Percentiles rank a stretch among this genome's conserved stretches.
Evolutionary conservation across 179 eudicot species (phyloP).

Genomic region (Spergularia azorica): DNA sequence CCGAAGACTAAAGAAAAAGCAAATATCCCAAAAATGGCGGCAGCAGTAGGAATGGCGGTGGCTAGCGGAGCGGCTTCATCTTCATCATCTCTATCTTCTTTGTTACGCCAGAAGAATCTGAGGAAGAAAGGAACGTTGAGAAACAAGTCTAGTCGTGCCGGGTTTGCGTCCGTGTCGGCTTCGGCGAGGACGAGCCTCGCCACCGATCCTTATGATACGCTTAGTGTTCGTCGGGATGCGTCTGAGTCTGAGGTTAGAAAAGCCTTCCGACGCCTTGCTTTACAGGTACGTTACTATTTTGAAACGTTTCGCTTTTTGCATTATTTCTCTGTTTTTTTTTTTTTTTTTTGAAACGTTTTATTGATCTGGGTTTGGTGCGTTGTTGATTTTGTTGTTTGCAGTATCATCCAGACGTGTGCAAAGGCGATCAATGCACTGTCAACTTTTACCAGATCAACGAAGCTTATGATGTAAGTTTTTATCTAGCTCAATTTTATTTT

Average conservation of each 20-base stretch:
- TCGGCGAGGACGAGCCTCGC: conserved; percentile 17
- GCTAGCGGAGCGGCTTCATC: conserved; percentile 33
- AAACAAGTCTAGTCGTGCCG: conserved; percentile 16
- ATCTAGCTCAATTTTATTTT: background rate
- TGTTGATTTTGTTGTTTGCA: conserved; percentile 39
- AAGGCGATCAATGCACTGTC: conserved; percentile 57
- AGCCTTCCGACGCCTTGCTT: conserved; percentile 84
- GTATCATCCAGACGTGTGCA: conserved; percentile 97
- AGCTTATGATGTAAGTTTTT: conserved; percentile 73
- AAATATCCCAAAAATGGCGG: conserved; percentile 42
- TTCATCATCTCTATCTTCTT: conserved; percentile 25
- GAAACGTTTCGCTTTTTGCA: background rate
- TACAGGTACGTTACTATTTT: conserved; percentile 39
- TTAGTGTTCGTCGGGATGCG: conserved; percentile 56
- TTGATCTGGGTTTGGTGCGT: background rate
- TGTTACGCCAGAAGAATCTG: background rate
- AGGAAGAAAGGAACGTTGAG: background rate
- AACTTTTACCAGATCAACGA: conserved; percentile 73
- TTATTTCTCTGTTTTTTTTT: background rate
- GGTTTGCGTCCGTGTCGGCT: conserved; percentile 28
- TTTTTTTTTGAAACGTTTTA: background rate
- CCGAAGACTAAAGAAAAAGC: too few relatives aligned
- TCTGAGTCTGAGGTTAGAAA: conserved; percentile 81
- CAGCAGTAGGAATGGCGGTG: conserved; percentile 35
- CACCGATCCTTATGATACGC: conserved; percentile 62